Conservation (phyloP, 306 rosid genomes). For the Vicia sativa region DNA sequence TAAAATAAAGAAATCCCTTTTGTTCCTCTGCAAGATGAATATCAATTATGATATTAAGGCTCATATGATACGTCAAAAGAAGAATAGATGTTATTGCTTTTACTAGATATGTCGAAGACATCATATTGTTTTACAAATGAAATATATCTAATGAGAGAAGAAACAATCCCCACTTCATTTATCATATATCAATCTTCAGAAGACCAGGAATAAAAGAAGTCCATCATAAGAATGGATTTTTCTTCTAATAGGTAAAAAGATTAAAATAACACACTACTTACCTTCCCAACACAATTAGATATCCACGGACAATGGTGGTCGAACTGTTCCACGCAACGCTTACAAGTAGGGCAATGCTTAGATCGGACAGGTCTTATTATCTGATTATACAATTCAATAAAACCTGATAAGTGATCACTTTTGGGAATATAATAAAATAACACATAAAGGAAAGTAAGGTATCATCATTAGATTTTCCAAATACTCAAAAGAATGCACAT, state of each 20-base stretch:
- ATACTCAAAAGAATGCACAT: conserved; percentile 36
- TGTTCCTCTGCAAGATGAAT: conserved; percentile 83
- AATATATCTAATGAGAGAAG: conserved; percentile 18
- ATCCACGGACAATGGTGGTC: conserved; percentile 99
- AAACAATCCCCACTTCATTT: conserved; percentile 1
- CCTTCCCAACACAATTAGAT: conserved; percentile 99
- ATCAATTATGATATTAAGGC: conserved; percentile 35
- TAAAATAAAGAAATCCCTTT: conserved; percentile 81
- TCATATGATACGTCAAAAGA: conserved; percentile 30
- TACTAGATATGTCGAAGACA: conserved; percentile 14
- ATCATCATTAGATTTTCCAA: conserved; percentile 24
- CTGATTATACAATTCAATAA: conserved; percentile 60
- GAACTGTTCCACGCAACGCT: conserved; percentile 92
- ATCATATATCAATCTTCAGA: conserved; percentile 29
- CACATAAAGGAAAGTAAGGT: conserved; percentile 15
- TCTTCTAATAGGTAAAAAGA: conserved; percentile 4
- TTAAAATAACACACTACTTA: conserved; percentile 41
- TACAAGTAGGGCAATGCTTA: conserved; percentile 94
- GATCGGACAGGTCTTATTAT: conserved; percentile 92
- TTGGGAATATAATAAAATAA: conserved; percentile 34
- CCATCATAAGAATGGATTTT: conserved; percentile 24
- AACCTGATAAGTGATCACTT: conserved; percentile 41
- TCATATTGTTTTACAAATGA: conserved; percentile 27
- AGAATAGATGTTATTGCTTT: not conserved
- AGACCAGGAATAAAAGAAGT: conserved; percentile 2